Percentiles rank a stretch among this genome's conserved stretches.
phyloP scores from a whole-genome alignment of 257 asterid species.

The Jacaranda mimosifolia region DNA sequence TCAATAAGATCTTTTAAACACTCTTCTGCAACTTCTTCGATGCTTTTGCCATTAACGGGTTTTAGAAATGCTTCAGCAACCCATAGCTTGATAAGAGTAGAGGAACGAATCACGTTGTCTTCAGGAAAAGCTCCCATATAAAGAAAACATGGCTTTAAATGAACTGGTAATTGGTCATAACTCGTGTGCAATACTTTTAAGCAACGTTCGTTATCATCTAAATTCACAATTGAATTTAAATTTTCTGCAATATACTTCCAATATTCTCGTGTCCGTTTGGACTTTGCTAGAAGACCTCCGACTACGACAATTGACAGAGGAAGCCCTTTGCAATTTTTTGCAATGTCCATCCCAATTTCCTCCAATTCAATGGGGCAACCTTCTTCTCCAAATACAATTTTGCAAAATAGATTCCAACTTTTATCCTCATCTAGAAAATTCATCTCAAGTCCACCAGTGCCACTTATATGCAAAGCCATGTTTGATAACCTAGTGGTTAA shows the following conservation, averaged over 20 bases:
- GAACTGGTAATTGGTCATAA: conserved; percentile 21
- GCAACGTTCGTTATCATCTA: conserved; percentile 17
- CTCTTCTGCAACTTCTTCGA: conserved; percentile 24
- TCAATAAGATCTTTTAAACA: neutral
- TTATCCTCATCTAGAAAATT: neutral
- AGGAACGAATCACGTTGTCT: conserved; percentile 2
- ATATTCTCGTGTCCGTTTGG: neutral
- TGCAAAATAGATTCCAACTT: conserved; percentile 20
- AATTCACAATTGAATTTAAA: conserved; percentile 13
- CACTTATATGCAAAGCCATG: neutral
- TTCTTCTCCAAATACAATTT: conserved; percentile 13
- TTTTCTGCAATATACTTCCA: conserved; percentile 22
- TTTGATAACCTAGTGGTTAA: conserved; percentile 29
- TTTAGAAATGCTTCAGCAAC: conserved; percentile 30
- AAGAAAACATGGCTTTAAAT: conserved; percentile 34
- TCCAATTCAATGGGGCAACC: conserved; percentile 29
- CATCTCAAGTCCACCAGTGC: neutral
- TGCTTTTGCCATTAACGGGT: neutral
- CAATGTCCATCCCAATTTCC: conserved; percentile 29
- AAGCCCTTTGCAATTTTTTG: conserved; percentile 36
- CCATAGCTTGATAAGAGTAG: conserved; percentile 24
- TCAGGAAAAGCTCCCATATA: conserved; percentile 25
- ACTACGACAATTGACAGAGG: conserved; percentile 35
- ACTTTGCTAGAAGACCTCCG: conserved; percentile 32
- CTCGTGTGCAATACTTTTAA: conserved; percentile 18